These are phyloP conservation scores for Paecilomyces sp. DNA, from an alignment of 2,329 filamentous ascomycete genomes.

Conservation along the genomic window DNA sequence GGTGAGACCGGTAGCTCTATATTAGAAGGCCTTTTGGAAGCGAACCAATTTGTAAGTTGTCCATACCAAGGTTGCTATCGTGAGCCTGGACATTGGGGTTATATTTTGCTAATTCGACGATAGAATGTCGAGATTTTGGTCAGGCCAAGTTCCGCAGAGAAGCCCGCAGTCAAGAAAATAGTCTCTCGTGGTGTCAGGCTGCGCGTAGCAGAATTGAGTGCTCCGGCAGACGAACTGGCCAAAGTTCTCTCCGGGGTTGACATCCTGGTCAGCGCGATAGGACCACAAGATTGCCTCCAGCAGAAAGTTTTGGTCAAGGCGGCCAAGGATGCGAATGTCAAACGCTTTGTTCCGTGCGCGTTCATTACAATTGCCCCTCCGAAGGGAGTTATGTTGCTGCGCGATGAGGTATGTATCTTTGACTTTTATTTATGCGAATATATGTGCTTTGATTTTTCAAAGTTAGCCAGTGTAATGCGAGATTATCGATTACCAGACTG, in stretches of 20 bases:
- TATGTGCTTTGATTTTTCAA: too few species aligned
- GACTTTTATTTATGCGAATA: too few species aligned
- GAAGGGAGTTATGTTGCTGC: constrained; percentile 26
- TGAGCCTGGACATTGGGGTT: not conserved
- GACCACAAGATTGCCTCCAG: constrained; percentile 12
- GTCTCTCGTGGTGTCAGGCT: too few species aligned
- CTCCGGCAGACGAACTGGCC: too few species aligned
- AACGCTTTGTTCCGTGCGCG: constrained; percentile 41
- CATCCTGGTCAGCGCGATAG: constrained; percentile 33
- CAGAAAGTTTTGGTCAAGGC: constrained; percentile 37
- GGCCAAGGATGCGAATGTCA: constrained; percentile 37
- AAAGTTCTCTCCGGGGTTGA: constrained; percentile 22
- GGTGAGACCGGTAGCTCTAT: constrained; percentile 21
- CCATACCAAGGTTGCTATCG: too few species aligned
- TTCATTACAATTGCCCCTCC: constrained; percentile 34
- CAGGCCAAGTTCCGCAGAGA: too few species aligned
- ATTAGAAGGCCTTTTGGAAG: constrained; percentile 14
- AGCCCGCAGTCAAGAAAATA: too few species aligned
- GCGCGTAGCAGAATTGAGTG: too few species aligned
- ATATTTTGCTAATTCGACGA: too few species aligned
- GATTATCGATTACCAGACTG: too few species aligned
- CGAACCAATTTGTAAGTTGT: constrained; percentile 11
- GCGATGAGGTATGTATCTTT: constrained; percentile 13
- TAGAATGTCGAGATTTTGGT: too few species aligned
- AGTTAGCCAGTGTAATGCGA: too few species aligned